Percentiles rank a stretch among this genome's conserved stretches.
phyloP scores from a whole-genome alignment of 2,329 filamentous ascomycete genomes.

The Paecilomyces sp. region DNA sequence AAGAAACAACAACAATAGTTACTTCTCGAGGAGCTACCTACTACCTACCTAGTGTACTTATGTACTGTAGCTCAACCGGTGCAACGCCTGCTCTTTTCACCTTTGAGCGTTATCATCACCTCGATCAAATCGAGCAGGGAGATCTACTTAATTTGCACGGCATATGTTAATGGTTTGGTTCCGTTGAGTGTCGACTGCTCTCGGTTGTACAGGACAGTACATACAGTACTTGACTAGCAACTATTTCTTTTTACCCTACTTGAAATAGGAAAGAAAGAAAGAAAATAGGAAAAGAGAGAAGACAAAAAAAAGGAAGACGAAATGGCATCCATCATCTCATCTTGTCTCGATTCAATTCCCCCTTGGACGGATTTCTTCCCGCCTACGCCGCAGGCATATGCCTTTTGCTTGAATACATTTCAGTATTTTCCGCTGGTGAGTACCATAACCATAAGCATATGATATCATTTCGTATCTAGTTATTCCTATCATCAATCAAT shows the following conservation, averaged over 20 bases:
- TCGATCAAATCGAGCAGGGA: no score
- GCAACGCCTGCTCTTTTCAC: no score
- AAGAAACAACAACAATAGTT: no score
- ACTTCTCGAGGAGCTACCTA: not conserved
- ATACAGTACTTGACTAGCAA: no score
- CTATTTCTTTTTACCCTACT: no score
- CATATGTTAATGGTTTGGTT: no score
- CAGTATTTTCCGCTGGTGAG: slow-evolving; percentile 38
- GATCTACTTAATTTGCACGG: no score
- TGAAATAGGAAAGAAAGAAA: no score
- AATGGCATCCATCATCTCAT: slow-evolving; percentile 19
- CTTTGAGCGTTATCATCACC: no score
- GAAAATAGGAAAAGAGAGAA: not conserved
- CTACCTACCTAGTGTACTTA: not conserved
- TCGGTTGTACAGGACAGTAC: no score
- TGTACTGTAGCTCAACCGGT: not conserved
- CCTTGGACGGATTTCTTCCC: slow-evolving; percentile 26
- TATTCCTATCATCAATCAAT: slow-evolving; percentile 2
- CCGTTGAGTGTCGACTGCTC: not conserved
- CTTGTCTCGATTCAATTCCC: slow-evolving; percentile 15
- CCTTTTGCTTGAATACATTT: slow-evolving; percentile 27
- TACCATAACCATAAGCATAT: not conserved
- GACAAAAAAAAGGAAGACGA: not conserved
- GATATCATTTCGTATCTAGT: slow-evolving; percentile 33
- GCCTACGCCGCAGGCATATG: slow-evolving; percentile 33